Evolutionary conservation across 1,139 yeast genomes (phyloP), one percentile per base, ranked within the genome.

Genomic region (Suhomyces atakaporum): DNA sequence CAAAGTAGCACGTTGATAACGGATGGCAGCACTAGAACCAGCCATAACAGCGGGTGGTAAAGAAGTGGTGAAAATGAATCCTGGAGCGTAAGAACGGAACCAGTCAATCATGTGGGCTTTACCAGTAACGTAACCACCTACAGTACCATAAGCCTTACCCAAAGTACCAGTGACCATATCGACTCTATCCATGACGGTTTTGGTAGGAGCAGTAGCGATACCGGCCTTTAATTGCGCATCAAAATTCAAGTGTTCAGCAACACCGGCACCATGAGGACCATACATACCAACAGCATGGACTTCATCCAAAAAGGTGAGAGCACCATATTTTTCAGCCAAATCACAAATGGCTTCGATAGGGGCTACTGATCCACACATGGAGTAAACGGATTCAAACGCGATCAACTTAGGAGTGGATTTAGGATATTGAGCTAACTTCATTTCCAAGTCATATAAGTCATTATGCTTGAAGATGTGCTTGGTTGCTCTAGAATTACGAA

Each of bases 211-310:
- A n/a, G 79, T 66, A 7, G 74, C 73, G 46, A 81, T 71, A 51
- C 94, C 95, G 11, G 78, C 58, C 46, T 76, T 69, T 59, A 84
- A 75, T 60, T 89, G 95, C 43, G 81, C 80, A 31, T 86, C 86
- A 54, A 88, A 90, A 63, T 92, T 86, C 56, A 85, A 73, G 61
- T 92, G 98, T 65, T 94, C 98, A 33, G 97, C 97, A 38, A 92
- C 97, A 68, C 99, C 99, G 27, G 96, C 98, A 56, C 99, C 99
- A 56, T 87, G 96, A 43, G 98, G 97, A 55, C 98, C 98, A 61
- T 92, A 92, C 84, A 92, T 79, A 39, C 99, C 99, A 36, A 94
- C 97, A 28, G 98, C 97, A 58, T 92, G 99, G 31, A 92, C 99
- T 65, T 92, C 99, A 62, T 92, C 99, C 59, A 94, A 74, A 64